These are phyloP conservation scores for Vitis hybrid DNA, from an alignment of 177 flowering plant species.

Conservation along the genomic window DNA sequence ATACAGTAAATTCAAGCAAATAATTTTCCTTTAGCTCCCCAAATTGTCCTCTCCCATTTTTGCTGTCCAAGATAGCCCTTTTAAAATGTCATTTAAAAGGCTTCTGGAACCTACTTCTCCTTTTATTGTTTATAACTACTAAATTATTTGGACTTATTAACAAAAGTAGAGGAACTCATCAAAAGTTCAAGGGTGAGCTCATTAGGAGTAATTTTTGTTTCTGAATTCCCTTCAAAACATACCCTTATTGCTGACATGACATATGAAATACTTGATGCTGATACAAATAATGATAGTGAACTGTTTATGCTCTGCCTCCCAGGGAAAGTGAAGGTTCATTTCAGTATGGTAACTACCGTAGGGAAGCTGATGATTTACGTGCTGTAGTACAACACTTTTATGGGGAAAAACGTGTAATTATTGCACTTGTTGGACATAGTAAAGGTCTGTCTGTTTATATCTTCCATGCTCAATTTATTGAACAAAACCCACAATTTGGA, in stretches of 20 bases:
- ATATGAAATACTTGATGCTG: not conserved
- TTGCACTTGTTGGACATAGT: constrained; percentile 73
- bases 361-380: constrained; percentile 67
- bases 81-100: no score
- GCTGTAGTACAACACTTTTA: constrained; percentile 51
- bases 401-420: constrained; percentile 24
- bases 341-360: constrained; percentile 67
- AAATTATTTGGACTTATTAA: no score
- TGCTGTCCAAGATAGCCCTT: no score
- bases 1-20: no score
- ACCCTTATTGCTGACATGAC: not conserved
- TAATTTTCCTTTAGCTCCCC: no score
- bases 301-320: constrained; percentile 10
- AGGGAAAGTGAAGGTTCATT: constrained; percentile 88
- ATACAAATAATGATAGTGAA: not conserved
- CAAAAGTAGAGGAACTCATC: no score
- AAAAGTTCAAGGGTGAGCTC: no score
- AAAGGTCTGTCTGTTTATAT: constrained; percentile 47
- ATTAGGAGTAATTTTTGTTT: no score
- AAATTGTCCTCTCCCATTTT: no score
- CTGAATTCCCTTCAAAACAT: no score
- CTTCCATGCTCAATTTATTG: not conserved
- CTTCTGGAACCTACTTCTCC: no score
- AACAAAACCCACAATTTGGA: not conserved
- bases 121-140: no score